phyloP scores from a whole-genome alignment of 2,329 filamentous ascomycete species.

The Colletotrichum zoysiae region DNA sequence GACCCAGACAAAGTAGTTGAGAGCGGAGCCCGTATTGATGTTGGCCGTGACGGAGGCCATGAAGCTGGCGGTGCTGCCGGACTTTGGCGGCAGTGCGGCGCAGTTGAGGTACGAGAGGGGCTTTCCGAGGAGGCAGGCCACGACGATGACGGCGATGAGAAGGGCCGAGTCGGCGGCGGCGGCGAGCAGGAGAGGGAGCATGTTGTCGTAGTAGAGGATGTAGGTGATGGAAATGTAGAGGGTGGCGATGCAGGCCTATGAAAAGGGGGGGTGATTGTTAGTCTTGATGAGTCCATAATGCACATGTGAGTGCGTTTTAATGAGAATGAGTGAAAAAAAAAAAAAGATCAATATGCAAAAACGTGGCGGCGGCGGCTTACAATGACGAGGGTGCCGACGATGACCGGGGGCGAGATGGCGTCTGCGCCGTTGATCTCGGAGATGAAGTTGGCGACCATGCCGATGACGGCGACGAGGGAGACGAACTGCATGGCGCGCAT shows the following conservation, averaged over 20 bases:
- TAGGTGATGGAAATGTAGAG: slow-evolving; percentile 85
- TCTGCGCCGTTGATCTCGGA: slow-evolving; percentile 77
- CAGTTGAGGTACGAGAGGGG: slow-evolving; percentile 86
- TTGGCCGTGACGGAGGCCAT: slow-evolving; percentile 59
- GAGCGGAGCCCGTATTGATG: slow-evolving; percentile 50
- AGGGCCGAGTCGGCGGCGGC: slow-evolving; percentile 75
- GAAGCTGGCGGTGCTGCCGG: slow-evolving; percentile 58
- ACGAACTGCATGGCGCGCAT: slow-evolving; percentile 78
- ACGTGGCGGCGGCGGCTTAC: slow-evolving; percentile 72
- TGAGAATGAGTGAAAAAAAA: background rate
- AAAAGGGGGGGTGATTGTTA: slow-evolving; percentile 35
- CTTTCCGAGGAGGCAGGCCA: slow-evolving; percentile 82
- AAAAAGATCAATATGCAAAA: background rate
- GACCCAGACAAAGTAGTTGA: slow-evolving; percentile 62
- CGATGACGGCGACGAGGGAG: slow-evolving; percentile 81
- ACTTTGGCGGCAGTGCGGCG: slow-evolving; percentile 61
- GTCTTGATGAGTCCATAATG: background rate
- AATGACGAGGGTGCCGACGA: slow-evolving; percentile 83
- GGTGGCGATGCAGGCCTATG: slow-evolving; percentile 79
- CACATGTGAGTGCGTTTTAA: background rate
- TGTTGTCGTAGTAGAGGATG: slow-evolving; percentile 83
- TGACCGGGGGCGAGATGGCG: slow-evolving; percentile 75
- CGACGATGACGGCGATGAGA: slow-evolving; percentile 81
- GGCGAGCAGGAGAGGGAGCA: slow-evolving; percentile 80
- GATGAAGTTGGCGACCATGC: slow-evolving; percentile 86